Evolutionary conservation across 805 yeast species (phyloP), one percentile per base, ranked within the genome.

Genomic region (Candida ascalaphidarum): DNA sequence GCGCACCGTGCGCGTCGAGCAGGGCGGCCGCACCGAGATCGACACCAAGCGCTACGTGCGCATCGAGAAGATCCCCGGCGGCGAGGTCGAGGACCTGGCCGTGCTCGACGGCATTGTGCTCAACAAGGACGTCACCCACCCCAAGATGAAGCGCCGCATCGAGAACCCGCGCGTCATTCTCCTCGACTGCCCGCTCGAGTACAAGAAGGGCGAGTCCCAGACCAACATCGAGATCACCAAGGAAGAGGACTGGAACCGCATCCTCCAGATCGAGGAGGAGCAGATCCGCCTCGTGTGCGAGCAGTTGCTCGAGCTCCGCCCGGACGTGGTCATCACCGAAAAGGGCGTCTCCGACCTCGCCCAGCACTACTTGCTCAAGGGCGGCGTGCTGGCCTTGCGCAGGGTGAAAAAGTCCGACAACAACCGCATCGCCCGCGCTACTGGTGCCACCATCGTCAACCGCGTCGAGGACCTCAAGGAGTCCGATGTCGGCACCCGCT

Each of bases 131-230:
- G 94, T 92, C 33, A 86, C 94, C n/a, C 99, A 92, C 59, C 98
- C 99, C 38, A 86, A 88, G 58, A 92, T 92, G 99, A 79, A 79
- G 44, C 77, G 99, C 54, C 50, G 65, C 44, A 81, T 92, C 43
- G 82, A 80, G 52, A 82, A 85, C 48, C 99, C 99, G 28, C 74
- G 89, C 39, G 74, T 92, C 31, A 72, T 92, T 12, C 68, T 92
- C 41, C 69, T 92, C 43, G 99, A 92, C 61, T 88, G 96, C 59
- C 96, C 99, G 9, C 68, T 92, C 45, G 99, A 92, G 61, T 92
- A 92, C 65, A 92, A 92, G 65, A 92, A 92, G 70, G 99, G 98
- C 40, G 99, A 92, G 63, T 86, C 96, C 3, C 98, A 92, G 58
- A 92, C 97, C 30, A 89, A 92, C 59, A 84, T 92, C 43, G 99